Evolutionary conservation across 2,329 filamentous ascomycete species (phyloP).

Genomic region (Epichloe scottii): DNA sequence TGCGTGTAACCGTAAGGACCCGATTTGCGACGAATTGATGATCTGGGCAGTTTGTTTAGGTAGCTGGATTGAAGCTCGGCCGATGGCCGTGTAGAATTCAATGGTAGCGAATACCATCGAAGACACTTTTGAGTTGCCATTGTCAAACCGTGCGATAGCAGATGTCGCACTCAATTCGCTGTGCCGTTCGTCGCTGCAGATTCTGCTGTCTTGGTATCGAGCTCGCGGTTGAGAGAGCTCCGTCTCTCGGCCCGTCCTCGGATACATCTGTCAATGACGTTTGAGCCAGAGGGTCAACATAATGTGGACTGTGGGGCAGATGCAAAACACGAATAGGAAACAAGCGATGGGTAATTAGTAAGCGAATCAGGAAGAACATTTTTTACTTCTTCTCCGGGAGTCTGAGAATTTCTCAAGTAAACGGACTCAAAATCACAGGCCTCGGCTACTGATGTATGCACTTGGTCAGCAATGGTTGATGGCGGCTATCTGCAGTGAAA

Average conservation of each 20-base stretch:
- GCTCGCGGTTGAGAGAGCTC: neutral
- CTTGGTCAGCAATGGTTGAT: no score
- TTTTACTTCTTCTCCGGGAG: no score
- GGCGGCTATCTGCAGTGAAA: no score
- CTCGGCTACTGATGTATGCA: no score
- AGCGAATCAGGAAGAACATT: no score
- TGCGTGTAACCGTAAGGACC: slow-evolving; percentile 71
- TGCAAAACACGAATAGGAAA: no score
- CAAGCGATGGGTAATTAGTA: no score
- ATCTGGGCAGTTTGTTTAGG: slow-evolving; percentile 12
- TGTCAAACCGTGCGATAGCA: neutral
- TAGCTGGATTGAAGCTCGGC: slow-evolving; percentile 7
- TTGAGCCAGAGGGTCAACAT: neutral
- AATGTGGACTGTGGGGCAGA: no score
- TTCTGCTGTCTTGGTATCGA: neutral
- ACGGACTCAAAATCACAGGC: no score
- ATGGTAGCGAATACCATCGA: slow-evolving; percentile 11
- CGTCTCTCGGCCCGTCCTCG: slow-evolving; percentile 1
- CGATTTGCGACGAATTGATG: slow-evolving; percentile 35
- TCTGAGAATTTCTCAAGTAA: no score
- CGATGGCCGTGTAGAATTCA: slow-evolving; percentile 12
- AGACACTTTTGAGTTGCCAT: slow-evolving; percentile 16
- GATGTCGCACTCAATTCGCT: neutral
- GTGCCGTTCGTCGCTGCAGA: neutral
- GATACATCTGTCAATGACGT: neutral